Conservation (phyloP, 345 rosid genomes). For the Eucalyptus caleyi region DNA sequence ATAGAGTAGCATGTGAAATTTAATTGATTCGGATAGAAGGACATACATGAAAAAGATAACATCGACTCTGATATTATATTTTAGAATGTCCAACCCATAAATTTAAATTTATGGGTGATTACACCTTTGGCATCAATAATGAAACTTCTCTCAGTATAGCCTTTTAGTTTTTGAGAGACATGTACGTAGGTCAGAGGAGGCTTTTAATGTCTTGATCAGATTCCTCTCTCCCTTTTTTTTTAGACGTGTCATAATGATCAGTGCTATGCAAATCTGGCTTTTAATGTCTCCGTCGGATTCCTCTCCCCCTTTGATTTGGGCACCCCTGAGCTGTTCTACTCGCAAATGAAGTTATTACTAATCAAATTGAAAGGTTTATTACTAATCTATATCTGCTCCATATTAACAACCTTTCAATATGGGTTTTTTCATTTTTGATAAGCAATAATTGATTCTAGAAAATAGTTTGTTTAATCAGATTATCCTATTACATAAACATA, state of each 20-base stretch:
- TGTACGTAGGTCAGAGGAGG: neutral
- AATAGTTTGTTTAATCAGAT: too few species aligned
- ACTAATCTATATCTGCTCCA: neutral
- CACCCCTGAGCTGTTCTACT: neutral
- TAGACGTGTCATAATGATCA: neutral
- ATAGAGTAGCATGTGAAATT: neutral
- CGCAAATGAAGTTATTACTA: too few species aligned
- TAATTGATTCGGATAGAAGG: fast-evolving
- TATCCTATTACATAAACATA: too few species aligned
- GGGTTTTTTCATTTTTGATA: neutral
- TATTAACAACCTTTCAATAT: neutral
- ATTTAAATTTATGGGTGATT: neutral
- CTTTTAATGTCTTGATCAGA: neutral
- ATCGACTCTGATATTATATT: neutral
- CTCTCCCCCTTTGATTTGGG: neutral
- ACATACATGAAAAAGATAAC: fast-evolving
- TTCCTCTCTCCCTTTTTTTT: neutral
- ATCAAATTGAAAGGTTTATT: too few species aligned
- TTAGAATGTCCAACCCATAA: neutral
- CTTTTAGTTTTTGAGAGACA: neutral
- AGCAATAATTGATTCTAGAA: neutral
- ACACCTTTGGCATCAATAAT: neutral
- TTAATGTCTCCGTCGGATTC: neutral
- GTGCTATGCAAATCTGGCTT: neutral
- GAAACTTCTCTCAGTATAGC: neutral